Conservation (phyloP, 176 grass and related monocot species). For the Aegilops sharonensis region DNA sequence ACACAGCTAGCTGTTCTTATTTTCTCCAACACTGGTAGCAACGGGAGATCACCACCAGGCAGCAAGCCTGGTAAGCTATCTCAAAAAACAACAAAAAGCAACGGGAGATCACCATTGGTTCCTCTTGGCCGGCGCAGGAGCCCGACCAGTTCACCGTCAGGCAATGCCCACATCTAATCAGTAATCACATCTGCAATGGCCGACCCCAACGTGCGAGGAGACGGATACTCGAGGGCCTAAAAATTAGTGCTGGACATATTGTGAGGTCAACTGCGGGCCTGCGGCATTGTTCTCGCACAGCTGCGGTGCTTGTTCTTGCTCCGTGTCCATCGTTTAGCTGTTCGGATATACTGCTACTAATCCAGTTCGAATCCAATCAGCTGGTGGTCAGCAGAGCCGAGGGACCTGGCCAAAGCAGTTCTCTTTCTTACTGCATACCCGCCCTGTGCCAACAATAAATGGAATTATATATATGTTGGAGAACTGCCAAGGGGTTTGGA, state of each 20-base stretch:
- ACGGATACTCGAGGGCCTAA: neutral
- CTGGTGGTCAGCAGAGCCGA: too few relatives aligned
- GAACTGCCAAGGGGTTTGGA: neutral
- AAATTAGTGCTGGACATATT: neutral
- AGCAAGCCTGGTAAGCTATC: too few relatives aligned
- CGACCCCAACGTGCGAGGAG: neutral
- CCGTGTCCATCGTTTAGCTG: neutral
- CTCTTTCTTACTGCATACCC: neutral
- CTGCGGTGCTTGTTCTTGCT: neutral
- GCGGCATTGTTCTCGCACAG: constrained; percentile 10
- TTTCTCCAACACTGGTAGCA: neutral
- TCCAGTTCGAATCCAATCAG: neutral
- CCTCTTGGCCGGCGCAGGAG: neutral
- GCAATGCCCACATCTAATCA: too few relatives aligned
- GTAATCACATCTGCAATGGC: neutral
- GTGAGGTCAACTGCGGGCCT: neutral
- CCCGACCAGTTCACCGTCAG: too few relatives aligned
- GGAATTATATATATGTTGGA: neutral
- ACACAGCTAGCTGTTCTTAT: neutral
- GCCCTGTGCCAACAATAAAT: too few relatives aligned
- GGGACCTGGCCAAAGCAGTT: neutral
- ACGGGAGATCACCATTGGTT: neutral
- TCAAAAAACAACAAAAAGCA: neutral
- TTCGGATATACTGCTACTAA: neutral
- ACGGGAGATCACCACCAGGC: too few relatives aligned